Conservation (phyloP, 805 yeast genomes). For the Lachancea dasiensis region DNA sequence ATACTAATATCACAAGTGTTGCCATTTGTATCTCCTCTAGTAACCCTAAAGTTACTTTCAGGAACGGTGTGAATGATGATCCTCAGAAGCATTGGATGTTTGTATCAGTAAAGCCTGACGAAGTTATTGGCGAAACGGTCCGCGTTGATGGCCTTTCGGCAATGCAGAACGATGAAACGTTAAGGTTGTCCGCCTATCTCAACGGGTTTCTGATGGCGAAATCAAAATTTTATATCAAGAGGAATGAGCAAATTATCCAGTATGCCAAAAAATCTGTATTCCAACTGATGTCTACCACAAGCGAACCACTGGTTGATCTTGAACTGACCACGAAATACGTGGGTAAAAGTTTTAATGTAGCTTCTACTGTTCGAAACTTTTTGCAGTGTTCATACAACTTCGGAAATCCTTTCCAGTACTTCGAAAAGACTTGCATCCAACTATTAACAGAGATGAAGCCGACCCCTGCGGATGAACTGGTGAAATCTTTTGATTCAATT, state of each 20-base stretch:
- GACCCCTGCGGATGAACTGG: conserved; percentile 46
- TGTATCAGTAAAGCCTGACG: conserved; percentile 65
- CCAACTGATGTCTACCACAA: conserved; percentile 40
- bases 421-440: conserved; percentile 42
- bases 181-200: conserved; percentile 50
- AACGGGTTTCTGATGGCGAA: conserved; percentile 61
- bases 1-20: conserved; percentile 21
- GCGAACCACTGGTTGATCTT: conserved; percentile 39
- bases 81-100: conserved; percentile 57
- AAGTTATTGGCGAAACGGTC: conserved; percentile 64
- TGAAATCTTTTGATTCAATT: conserved; percentile 58
- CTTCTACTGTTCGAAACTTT: conserved; percentile 38
- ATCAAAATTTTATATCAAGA: conserved; percentile 46
- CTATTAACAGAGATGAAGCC: conserved; percentile 46
- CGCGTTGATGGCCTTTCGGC: conserved; percentile 54
- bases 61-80: conserved; percentile 62
- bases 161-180: conserved; percentile 44
- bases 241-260: conserved; percentile 43
- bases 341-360: conserved; percentile 62
- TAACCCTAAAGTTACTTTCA: conserved; percentile 46
- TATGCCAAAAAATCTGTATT: conserved; percentile 39
- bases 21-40: conserved; percentile 30
- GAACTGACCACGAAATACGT: conserved; percentile 59
- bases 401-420: conserved; percentile 28
- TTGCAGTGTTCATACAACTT: conserved; percentile 19